phyloP scores from a whole-genome alignment of 108 stramenopile species.

The Epithemia pelagica region DNA sequence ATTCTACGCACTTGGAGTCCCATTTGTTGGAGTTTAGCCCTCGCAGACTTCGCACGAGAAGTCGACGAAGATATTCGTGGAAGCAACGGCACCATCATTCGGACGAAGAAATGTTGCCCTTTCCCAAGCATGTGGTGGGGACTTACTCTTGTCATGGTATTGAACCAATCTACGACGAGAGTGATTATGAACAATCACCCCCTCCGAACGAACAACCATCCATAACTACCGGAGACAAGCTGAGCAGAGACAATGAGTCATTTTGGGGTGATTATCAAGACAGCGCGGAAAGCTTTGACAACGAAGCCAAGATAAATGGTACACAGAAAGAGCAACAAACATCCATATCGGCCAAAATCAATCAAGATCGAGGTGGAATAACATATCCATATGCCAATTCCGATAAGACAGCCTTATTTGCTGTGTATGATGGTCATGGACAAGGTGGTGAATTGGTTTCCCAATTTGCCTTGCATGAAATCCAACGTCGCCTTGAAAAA shows the following conservation, averaged over 20 bases:
- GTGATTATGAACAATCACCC: slow-evolving; percentile 12
- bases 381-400: slow-evolving; percentile 84
- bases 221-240: background rate
- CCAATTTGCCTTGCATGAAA: slow-evolving; percentile 81
- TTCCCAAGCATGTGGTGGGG: slow-evolving; percentile 67
- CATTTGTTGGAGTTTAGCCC: background rate
- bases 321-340: background rate
- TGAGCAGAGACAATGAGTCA: background rate
- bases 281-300: background rate
- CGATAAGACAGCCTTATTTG: slow-evolving; percentile 71
- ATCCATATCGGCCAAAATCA: slow-evolving; percentile 62
- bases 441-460: slow-evolving; percentile 89
- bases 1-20: background rate
- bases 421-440: slow-evolving; percentile 89
- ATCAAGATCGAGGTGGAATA: slow-evolving; percentile 93
- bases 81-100: slow-evolving; percentile 5
- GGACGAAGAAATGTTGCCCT: slow-evolving; percentile 56
- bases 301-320: background rate
- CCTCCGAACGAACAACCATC: background rate
- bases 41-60: background rate
- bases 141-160: slow-evolving; percentile 95
- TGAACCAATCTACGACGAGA: slow-evolving; percentile 78
- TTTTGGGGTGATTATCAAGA: background rate
- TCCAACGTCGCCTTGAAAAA: slow-evolving; percentile 56
- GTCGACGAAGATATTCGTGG: background rate